These are phyloP conservation scores for Fusarium equiseti DNA, from an alignment of 2,329 filamentous ascomycete genomes.

Conservation along the genomic window DNA sequence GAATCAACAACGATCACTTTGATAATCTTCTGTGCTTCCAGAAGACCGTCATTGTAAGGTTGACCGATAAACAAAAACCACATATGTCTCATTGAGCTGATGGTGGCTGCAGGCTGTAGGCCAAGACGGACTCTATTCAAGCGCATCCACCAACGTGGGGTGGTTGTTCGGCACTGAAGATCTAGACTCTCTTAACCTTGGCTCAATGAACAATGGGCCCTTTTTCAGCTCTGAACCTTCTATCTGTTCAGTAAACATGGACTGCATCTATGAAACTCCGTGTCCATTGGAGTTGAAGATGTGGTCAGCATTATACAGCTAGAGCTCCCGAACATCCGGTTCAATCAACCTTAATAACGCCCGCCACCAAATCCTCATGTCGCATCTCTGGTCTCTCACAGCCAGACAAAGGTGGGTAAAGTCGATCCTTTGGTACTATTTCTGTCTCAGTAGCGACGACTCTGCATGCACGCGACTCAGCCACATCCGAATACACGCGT, in stretches of 20 bases:
- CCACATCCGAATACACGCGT: slow-evolving; percentile 19
- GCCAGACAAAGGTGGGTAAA: slow-evolving; percentile 4
- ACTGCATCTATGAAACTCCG: not conserved
- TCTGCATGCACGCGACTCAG: slow-evolving; percentile 30
- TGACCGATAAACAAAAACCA: slow-evolving; percentile 21
- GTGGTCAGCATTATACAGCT: not conserved
- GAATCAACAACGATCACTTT: not conserved
- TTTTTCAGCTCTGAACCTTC: slow-evolving; percentile 17
- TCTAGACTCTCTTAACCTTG: slow-evolving; percentile 23
- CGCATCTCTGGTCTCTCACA: not conserved
- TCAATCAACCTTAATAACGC: not conserved
- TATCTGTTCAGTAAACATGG: not conserved
- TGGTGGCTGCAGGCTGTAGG: slow-evolving; percentile 32
- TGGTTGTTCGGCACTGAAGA: slow-evolving; percentile 12
- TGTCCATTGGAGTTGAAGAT: slow-evolving; percentile 18
- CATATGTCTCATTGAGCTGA: slow-evolving; percentile 20
- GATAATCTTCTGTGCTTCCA: not conserved
- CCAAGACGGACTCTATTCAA: slow-evolving; percentile 30
- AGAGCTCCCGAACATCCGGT: not conserved
- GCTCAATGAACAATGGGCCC: not conserved
- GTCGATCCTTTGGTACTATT: slow-evolving; percentile 20
- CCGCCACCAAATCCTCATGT: not conserved
- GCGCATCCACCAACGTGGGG: slow-evolving; percentile 33
- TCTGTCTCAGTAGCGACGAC: slow-evolving; percentile 28
- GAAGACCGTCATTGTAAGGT: not conserved